These are phyloP conservation scores for Nakaseomyces nivariensis DNA, from an alignment of 1,139 yeast species.

Conservation along the genomic window DNA sequence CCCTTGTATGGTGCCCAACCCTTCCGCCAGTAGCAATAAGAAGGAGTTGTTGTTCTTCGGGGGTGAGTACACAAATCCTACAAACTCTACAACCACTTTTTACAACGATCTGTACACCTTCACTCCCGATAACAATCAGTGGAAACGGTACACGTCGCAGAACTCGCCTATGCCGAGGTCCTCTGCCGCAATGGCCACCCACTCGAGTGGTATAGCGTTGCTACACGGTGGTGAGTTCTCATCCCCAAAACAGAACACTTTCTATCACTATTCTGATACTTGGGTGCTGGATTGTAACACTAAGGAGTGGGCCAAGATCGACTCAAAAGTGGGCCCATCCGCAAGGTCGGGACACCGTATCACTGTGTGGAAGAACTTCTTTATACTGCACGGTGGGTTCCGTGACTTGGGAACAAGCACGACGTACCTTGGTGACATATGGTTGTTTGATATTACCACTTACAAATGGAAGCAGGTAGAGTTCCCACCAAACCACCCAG, in stretches of 20 bases:
- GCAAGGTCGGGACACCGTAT: constrained; percentile 90
- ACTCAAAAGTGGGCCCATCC: constrained; percentile 63
- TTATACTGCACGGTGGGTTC: constrained; percentile 84
- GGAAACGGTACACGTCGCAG: constrained; percentile 73
- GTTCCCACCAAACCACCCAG: constrained; percentile 68
- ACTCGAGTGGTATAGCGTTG: constrained; percentile 77
- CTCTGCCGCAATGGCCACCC: constrained; percentile 89
- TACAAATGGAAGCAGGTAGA: constrained; percentile 89
- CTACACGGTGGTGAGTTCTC: constrained; percentile 97
- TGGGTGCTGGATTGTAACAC: constrained; percentile 81
- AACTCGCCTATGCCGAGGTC: constrained; percentile 89
- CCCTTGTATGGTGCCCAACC: constrained; percentile 66
- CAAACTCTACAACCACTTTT: constrained; percentile 51
- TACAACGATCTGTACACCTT: constrained; percentile 74
- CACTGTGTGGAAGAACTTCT: constrained; percentile 83
- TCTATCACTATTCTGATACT: constrained; percentile 93
- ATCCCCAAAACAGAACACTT: constrained; percentile 90
- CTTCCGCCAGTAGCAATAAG: constrained; percentile 49
- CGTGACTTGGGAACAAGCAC: constrained; percentile 80
- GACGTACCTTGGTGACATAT: constrained; percentile 72
- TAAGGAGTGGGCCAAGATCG: constrained; percentile 87
- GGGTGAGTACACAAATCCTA: constrained; percentile 54
- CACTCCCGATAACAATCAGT: constrained; percentile 64
- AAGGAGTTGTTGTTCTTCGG: constrained; percentile 78
- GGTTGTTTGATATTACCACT: constrained; percentile 85